These are phyloP conservation scores for Onygena corvina DNA, from an alignment of 2,329 filamentous ascomycete genomes.

Conservation along the genomic window DNA sequence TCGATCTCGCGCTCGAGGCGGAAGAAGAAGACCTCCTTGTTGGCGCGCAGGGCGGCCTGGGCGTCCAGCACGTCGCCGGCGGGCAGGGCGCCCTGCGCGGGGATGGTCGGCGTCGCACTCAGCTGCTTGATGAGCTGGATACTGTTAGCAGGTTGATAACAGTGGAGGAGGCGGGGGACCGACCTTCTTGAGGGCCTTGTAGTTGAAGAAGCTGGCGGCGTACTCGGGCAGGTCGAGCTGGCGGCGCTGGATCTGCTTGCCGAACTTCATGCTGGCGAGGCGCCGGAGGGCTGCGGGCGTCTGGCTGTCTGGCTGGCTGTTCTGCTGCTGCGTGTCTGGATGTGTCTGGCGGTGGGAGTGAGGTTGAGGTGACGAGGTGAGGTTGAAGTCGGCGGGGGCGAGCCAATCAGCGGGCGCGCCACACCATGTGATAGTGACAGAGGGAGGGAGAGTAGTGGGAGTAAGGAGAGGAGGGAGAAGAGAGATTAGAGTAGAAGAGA, in stretches of 20 bases:
- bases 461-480: background rate
- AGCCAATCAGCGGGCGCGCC: no score
- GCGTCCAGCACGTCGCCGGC: slow-evolving; percentile 49
- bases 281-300: background rate
- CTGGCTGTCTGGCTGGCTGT: background rate
- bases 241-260: slow-evolving; percentile 97
- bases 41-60: slow-evolving; percentile 84
- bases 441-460: background rate
- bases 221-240: slow-evolving; percentile 99
- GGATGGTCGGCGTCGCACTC: slow-evolving; percentile 76
- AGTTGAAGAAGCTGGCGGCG: slow-evolving; percentile 97
- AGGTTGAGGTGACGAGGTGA: background rate
- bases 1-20: slow-evolving; percentile 93
- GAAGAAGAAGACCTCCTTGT: slow-evolving; percentile 98
- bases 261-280: slow-evolving; percentile 76
- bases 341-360: background rate
- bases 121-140: slow-evolving; percentile 92
- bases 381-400: background rate
- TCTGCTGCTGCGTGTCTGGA: background rate
- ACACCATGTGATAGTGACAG: no score
- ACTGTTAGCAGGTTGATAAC: slow-evolving; percentile 10
- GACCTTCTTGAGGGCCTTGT: slow-evolving; percentile 98
- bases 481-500: background rate
- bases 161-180: slow-evolving; percentile 1
- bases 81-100: slow-evolving; percentile 54